Evolutionary conservation across 2,329 filamentous ascomycete species (phyloP), one percentile per base, ranked within the genome.

Genomic region (Sphaceloma murrayae): DNA sequence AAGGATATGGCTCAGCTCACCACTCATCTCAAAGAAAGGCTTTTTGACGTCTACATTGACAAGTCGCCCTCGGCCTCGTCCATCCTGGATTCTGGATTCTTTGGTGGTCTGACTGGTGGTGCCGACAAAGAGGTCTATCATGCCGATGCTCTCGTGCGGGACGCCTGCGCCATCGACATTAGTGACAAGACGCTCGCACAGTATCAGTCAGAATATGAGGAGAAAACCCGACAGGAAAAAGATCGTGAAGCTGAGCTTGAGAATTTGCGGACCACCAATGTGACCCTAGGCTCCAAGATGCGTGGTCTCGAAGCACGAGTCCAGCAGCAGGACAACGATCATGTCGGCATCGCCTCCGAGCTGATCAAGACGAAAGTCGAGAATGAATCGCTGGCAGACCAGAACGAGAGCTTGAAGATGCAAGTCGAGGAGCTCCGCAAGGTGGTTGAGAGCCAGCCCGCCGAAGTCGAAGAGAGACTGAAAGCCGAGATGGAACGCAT

Each of bases 21-120:
- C 1, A 83, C 75, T 3, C 95, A 93, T 65, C 70, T 98, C 18
- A 94, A 95, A 60, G 91, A 98, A 62, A 84, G 83, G 53, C 59
- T 98, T 0, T 98, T 98, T 52, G 91, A 98, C 58, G 87, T 87
- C 29, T 98, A 98, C 62, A 95, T 98, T 51, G 91, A 98, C 63
- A 84, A 87, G 54, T 77, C 87, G 5, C 91, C 91, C 0, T 94
- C 87, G 2, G 81, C 87, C n/a, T 87, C 80, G 40, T 94, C 87
- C 11, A 82, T 98, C 36, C 75, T 96, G 1, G 91, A 98, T 62
- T 94, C 87, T 32, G 91, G 91, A 10, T 98, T 98, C 70, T 98
- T 98, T 58, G 36, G 36, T 19, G 91, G 91, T 48, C 89, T 82
- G 60, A 87, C 85, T 24, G 80, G 80, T n/a, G 84, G 79, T 52